A percentile compares a stretch with the other conserved stretches of the same genome.
Conservation (phyloP, 2,329 filamentous ascomycete genomes). For the Hypoxylon sp. region DNA sequence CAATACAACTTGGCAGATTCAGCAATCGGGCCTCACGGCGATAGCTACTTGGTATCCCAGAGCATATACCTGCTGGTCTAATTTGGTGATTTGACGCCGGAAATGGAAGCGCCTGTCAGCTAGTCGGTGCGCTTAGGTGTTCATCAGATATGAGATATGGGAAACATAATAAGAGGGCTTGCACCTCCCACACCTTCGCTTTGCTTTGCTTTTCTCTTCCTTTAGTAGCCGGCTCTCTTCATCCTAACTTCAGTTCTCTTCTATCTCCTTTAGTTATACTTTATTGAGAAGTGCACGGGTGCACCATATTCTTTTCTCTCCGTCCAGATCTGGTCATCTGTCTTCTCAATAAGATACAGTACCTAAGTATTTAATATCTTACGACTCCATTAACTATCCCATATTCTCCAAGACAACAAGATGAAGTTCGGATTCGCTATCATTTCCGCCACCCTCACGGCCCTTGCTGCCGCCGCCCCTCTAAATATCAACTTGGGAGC, state of each 20-base stretch:
- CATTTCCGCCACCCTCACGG: conserved; percentile 51
- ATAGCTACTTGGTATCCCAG: conserved; percentile 31
- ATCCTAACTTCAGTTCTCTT: conserved; percentile 37
- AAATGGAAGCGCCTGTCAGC: conserved; percentile 3
- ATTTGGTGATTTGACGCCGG: conserved; percentile 12
- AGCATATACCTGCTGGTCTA: conserved; percentile 10
- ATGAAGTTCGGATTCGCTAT: conserved; percentile 52
- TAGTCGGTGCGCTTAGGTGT: conserved; percentile 15
- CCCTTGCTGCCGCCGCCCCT: conserved; percentile 52
- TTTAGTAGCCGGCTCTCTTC: conserved; percentile 34
- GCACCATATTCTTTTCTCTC: conserved; percentile 40
- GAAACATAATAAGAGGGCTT: conserved; percentile 26
- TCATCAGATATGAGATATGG: conserved; percentile 30
- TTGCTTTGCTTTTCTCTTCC: conserved; percentile 32
- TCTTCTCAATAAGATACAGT: background rate
- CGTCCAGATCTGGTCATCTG: conserved; percentile 42
- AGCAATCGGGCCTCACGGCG: conserved; percentile 2
- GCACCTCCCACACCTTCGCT: conserved; percentile 21
- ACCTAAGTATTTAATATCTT: background rate
- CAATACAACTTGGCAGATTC: conserved; percentile 39
- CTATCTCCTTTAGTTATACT: conserved; percentile 14
- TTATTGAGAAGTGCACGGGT: conserved; percentile 48
- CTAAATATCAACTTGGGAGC: conserved; percentile 57
- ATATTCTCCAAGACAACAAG: conserved; percentile 46
- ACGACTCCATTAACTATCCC: conserved; percentile 18